A percentile compares a stretch with the other conserved stretches of the same genome.
Evolutionary conservation across 2,329 filamentous ascomycete genomes (phyloP).

Genomic region (Calonectria pseudoturangicola): DNA sequence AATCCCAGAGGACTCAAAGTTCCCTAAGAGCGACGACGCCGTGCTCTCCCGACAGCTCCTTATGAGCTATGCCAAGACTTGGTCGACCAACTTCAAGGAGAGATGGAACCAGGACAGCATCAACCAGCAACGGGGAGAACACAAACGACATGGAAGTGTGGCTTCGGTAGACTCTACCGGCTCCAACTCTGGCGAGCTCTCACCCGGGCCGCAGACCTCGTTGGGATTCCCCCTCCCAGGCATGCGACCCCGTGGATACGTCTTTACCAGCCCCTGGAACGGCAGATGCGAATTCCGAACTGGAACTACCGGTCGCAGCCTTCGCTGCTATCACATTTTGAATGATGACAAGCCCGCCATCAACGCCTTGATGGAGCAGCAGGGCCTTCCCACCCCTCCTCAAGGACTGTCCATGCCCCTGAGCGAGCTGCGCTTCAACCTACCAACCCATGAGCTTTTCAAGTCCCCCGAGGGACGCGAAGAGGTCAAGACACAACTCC

Average conservation of each 20-base stretch:
- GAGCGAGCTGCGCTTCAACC: conserved; percentile 93
- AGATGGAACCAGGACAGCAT: conserved; percentile 62
- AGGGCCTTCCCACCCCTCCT: conserved; percentile 54
- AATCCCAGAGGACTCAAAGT: conserved; percentile 30
- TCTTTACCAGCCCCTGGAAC: conserved; percentile 90
- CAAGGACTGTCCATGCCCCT: conserved; percentile 64
- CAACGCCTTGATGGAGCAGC: conserved; percentile 67
- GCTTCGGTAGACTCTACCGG: conserved; percentile 57
- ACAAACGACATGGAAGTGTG: conserved; percentile 56
- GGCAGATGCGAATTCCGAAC: conserved; percentile 91
- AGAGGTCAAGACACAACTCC: conserved; percentile 59
- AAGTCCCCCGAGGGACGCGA: conserved; percentile 58
- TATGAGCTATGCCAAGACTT: conserved; percentile 74
- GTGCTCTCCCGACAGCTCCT: conserved; percentile 73
- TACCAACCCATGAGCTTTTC: conserved; percentile 77
- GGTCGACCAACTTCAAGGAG: conserved; percentile 67
- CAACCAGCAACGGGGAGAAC: conserved; percentile 46
- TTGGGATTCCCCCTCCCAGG: conserved; percentile 64
- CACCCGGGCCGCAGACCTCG: conserved; percentile 57
- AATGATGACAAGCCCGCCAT: conserved; percentile 63
- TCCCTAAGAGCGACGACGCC: conserved; percentile 49
- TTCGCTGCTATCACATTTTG: conserved; percentile 85
- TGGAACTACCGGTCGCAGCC: conserved; percentile 82
- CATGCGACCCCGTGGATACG: conserved; percentile 79
- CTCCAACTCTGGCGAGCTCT: conserved; percentile 58